Evolutionary conservation across 192 early-diverging fungal genomes (phyloP).

Genomic region (Linnemannia elongata): DNA sequence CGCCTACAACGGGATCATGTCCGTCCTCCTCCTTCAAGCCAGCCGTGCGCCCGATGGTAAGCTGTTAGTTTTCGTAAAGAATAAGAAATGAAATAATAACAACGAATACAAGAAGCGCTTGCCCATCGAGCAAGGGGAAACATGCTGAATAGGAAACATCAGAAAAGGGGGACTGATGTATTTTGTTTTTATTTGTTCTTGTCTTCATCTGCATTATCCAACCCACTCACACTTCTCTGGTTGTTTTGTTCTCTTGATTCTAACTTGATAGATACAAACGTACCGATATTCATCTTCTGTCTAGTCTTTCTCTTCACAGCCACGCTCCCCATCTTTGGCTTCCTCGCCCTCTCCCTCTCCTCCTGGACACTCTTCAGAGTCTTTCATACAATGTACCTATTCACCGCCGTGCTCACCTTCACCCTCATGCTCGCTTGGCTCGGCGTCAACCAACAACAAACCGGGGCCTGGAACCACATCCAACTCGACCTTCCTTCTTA

Average conservation of each 20-base stretch:
- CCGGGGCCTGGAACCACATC: neutral
- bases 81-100: too few species aligned
- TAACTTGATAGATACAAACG: neutral
- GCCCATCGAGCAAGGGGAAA: too few species aligned
- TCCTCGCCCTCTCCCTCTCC: neutral
- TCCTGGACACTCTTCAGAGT: neutral
- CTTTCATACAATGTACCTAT: neutral
- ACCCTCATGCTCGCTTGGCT: neutral
- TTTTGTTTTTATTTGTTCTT: too few species aligned
- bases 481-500: neutral
- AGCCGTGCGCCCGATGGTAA: neutral
- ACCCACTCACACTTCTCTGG: neutral
- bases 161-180: too few species aligned
- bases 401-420: neutral
- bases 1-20: conserved; percentile 3
- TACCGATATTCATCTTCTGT: neutral
- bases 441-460: neutral
- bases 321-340: neutral
- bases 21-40: neutral
- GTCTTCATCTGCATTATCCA: too few species aligned
- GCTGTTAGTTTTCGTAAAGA: neutral
- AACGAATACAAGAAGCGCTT: too few species aligned
- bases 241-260: neutral
- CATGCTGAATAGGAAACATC: too few species aligned
- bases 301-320: neutral